Conservation (phyloP, 768 basidiomycete species). For the Megacollybia marginata region DNA sequence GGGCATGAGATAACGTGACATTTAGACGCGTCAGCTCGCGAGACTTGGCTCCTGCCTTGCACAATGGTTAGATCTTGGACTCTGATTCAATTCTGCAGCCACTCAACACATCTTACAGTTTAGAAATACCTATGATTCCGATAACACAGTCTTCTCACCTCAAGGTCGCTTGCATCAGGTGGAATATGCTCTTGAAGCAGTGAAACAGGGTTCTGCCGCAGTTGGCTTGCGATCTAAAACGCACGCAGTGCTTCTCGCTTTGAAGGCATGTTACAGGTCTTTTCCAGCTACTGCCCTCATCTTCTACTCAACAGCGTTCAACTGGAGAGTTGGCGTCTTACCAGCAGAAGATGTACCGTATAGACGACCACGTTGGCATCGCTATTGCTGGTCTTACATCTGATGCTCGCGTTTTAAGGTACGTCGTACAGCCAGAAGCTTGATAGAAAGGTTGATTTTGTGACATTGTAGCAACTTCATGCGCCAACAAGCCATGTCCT, state of each 20-base stretch:
- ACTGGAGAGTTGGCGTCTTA: slow-evolving; percentile 98
- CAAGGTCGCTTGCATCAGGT: slow-evolving; percentile 97
- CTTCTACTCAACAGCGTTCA: slow-evolving; percentile 57
- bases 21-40: no score
- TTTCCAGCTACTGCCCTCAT: background rate
- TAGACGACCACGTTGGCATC: slow-evolving; percentile 99
- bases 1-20: no score
- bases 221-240: slow-evolving; percentile 95
- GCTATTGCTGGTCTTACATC: slow-evolving; percentile 98
- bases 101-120: slow-evolving; percentile 39
- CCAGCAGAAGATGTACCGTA: slow-evolving; percentile 99
- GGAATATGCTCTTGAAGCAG: slow-evolving; percentile 97
- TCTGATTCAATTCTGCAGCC: no score
- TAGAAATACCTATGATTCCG: slow-evolving; percentile 96
- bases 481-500: slow-evolving; percentile 96
- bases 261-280: slow-evolving; percentile 58
- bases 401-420: slow-evolving; percentile 97
- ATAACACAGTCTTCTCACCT: slow-evolving; percentile 95
- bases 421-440: slow-evolving; percentile 11
- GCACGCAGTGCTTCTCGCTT: slow-evolving; percentile 83
- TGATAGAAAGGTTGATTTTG: background rate
- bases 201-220: slow-evolving; percentile 99
- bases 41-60: no score
- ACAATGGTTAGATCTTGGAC: no score
- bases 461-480: slow-evolving; percentile 78